phyloP scores from a whole-genome alignment of 1,284 basidiomycete species.

The Cutaneotrichosporon sp. region DNA sequence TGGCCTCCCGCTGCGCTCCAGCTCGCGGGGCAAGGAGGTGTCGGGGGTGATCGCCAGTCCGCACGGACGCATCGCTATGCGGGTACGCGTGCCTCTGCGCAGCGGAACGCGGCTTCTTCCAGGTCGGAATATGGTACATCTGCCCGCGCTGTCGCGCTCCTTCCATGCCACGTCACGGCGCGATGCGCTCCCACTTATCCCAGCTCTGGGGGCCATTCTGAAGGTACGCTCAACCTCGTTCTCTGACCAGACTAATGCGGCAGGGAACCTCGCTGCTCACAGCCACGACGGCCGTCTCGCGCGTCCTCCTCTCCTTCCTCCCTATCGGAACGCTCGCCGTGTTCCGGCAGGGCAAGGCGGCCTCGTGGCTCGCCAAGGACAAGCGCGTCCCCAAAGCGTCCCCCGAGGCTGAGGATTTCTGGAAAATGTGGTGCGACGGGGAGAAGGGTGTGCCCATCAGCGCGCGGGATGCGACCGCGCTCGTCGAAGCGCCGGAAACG shows the following conservation, averaged over 20 bases:
- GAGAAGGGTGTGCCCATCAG: slow-evolving; percentile 27
- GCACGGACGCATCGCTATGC: too few relatives aligned
- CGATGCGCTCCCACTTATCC: slow-evolving; percentile 42
- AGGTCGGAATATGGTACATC: neutral
- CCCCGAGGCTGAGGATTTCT: slow-evolving; percentile 39
- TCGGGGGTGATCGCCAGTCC: too few relatives aligned
- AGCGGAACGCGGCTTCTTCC: neutral
- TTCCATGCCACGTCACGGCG: slow-evolving; percentile 41
- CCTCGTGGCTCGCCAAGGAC: slow-evolving; percentile 27
- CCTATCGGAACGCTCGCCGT: slow-evolving; percentile 39
- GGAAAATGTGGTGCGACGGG: slow-evolving; percentile 42
- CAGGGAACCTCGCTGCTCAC: slow-evolving; percentile 53
- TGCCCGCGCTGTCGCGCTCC: neutral
- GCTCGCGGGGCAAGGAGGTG: too few relatives aligned
- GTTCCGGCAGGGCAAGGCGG: slow-evolving; percentile 23
- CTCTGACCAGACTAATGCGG: neutral
- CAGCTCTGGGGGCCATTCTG: slow-evolving; percentile 35
- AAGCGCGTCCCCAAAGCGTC: slow-evolving; percentile 24
- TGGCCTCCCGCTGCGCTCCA: too few relatives aligned
- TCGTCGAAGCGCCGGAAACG: slow-evolving; percentile 15
- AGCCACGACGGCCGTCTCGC: slow-evolving; percentile 35
- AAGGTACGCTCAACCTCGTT: slow-evolving; percentile 29
- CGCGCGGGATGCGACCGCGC: slow-evolving; percentile 16
- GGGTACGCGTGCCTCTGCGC: too few relatives aligned
- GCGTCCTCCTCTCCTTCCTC: slow-evolving; percentile 46